These are phyloP conservation scores for Magnaporthales sp. DNA, from an alignment of 2,329 filamentous ascomycete species.

Conservation along the genomic window DNA sequence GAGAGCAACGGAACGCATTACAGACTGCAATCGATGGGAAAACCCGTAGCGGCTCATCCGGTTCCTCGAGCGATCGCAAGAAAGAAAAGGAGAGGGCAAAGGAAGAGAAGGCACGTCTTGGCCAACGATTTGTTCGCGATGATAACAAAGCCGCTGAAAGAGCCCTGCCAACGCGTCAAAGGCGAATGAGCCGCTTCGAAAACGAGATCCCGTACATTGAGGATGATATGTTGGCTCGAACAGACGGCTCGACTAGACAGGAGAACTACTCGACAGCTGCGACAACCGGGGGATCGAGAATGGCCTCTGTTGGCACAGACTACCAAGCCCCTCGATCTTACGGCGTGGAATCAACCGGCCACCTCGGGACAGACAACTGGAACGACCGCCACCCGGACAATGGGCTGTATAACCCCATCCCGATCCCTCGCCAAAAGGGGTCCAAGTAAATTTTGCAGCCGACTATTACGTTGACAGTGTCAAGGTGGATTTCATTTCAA, in stretches of 20 bases:
- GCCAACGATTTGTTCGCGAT: neutral
- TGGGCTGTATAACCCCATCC: neutral
- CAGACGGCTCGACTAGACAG: too few species aligned
- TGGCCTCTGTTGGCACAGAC: neutral
- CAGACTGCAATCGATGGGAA: neutral
- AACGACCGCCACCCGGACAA: neutral
- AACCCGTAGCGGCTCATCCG: neutral
- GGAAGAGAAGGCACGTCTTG: neutral
- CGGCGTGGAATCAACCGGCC: neutral
- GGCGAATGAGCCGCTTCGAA: neutral
- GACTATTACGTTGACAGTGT: neutral
- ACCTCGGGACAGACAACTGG: neutral
- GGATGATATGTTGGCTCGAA: neutral
- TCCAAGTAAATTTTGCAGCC: neutral
- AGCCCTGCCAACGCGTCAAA: neutral
- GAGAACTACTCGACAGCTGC: neutral
- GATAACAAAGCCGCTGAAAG: neutral
- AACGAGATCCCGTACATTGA: neutral
- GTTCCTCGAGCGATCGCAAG: neutral
- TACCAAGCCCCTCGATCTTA: neutral
- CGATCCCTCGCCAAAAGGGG: neutral
- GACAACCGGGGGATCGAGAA: neutral
- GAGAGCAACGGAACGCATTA: neutral
- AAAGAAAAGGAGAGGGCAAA: neutral
- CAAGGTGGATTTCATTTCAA: neutral